A percentile compares a stretch with the other conserved stretches of the same genome.
Conservation (phyloP, 1,284 basidiomycete species). For the Puccinia hordei region DNA sequence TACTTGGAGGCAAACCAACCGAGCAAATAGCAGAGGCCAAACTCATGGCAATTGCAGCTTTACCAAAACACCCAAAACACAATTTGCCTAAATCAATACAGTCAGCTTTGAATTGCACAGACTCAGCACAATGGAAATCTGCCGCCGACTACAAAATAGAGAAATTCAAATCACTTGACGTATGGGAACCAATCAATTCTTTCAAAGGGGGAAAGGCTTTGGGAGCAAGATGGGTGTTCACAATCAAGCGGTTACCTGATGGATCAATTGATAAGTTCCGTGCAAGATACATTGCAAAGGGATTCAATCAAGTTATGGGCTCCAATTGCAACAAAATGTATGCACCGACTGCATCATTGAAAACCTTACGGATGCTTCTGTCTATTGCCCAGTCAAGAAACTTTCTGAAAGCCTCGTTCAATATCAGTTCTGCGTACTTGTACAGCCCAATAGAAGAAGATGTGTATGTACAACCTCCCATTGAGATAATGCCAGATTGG, state of each 20-base stretch:
- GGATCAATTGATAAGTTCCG: neutral
- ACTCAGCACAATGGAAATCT: neutral
- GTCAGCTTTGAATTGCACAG: no score
- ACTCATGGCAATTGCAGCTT: no score
- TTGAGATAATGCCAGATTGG: neutral
- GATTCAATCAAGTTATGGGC: slow-evolving; percentile 47
- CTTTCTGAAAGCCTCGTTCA: neutral
- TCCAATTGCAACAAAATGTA: slow-evolving; percentile 50
- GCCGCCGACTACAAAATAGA: neutral
- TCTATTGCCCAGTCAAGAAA: slow-evolving; percentile 13
- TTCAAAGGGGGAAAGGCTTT: neutral
- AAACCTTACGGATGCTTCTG: slow-evolving; percentile 38
- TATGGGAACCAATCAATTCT: neutral
- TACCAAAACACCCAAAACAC: no score
- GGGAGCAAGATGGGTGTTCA: no score
- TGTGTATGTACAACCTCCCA: slow-evolving; percentile 7
- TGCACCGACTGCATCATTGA: slow-evolving; percentile 44
- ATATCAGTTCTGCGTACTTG: neutral
- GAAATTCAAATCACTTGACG: neutral
- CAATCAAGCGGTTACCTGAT: neutral
- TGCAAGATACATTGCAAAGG: slow-evolving; percentile 51
- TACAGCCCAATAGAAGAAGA: slow-evolving; percentile 7
- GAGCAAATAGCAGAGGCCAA: no score
- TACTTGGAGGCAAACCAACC: no score
- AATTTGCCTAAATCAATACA: no score